Evolutionary conservation across 2,329 filamentous ascomycete species (phyloP), one percentile per base, ranked within the genome.

Genomic region (Hypoxylon sp.): DNA sequence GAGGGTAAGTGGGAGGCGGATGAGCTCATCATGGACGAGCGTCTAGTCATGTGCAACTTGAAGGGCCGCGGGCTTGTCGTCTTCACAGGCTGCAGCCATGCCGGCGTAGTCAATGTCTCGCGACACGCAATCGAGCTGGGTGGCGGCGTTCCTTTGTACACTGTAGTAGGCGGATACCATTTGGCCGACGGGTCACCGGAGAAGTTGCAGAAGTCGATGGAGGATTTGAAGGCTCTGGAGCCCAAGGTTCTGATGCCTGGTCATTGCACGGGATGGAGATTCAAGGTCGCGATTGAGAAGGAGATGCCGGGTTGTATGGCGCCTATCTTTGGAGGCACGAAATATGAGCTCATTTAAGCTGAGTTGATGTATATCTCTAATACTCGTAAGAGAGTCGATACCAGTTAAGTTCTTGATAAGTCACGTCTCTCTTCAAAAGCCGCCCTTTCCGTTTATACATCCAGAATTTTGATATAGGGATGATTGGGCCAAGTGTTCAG

Each of bases 71-170:
- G 86, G 0, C 79, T 88, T 2, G 83, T 88, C 1, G 78, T 88
- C 19, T 86, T 88, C 72, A 87, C 85, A 0, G 86, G 85, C 10
- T 88, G 86, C 76, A 85, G 83, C 69, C 86, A 88, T 62, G 84
- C 85, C 0, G 86, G 86, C 0, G 82, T 88, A 6, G 82, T 88
- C 58, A 88, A 88, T 70, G 80, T 83, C 2, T 77, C 81, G 1
- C 80, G 79, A 44, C 81, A 87, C 71, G 84, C 85, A 0, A 44
- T 83, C 0, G 76, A 82, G 0, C 76, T 84, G 1, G 78, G 76
- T 1, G 74, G 75, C 2, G 72, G 75, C 1, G 73, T 78, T 2
- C 82, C 82, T 0, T 75, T 88, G 1, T 81, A 87, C 70, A 84
- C 84, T 2, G 79, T 87, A 1, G 78, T 87, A 0, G 86, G 86